Conservation (phyloP, 768 basidiomycete genomes). For the Grammothele lineata region DNA sequence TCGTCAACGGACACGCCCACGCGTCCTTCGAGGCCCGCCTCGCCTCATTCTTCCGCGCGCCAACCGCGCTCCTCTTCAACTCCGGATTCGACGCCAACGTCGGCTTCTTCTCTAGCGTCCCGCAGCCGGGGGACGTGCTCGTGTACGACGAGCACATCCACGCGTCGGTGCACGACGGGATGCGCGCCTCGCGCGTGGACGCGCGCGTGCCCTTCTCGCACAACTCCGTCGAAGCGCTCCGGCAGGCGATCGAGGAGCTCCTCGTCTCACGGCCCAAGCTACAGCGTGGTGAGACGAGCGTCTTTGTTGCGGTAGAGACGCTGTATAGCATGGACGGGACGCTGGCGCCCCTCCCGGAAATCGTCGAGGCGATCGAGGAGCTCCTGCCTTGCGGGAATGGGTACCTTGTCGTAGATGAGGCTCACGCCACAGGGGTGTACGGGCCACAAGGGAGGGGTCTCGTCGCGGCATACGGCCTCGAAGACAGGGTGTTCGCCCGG, state of each 20-base stretch:
- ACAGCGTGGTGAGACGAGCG: conserved; percentile 36
- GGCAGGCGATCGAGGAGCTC: conserved; percentile 39
- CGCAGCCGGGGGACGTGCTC: conserved; percentile 72
- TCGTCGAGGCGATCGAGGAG: conserved; percentile 60
- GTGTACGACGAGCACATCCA: conserved; percentile 87
- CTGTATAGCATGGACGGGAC: conserved; percentile 98
- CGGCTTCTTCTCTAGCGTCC: conserved; percentile 77
- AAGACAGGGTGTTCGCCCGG: conserved; percentile 67
- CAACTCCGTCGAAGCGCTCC: conserved; percentile 58
- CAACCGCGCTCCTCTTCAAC: conserved; percentile 79
- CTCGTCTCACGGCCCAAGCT: conserved; percentile 33
- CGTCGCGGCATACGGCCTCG: conserved; percentile 65
- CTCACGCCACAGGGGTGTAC: conserved; percentile 90
- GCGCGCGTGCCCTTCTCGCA: conserved; percentile 58
- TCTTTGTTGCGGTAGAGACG: conserved; percentile 85
- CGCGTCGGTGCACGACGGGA: conserved; percentile 87
- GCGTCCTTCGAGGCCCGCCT: conserved; percentile 68
- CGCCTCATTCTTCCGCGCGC: conserved; percentile 53
- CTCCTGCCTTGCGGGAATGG: conserved; percentile 59
- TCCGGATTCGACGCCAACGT: conserved; percentile 93
- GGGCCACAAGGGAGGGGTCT: conserved; percentile 75
- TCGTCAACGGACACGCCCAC: conserved; percentile 75
- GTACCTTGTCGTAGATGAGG: conserved; percentile 86
- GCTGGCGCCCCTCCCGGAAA: conserved; percentile 65
- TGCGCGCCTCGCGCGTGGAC: conserved; percentile 52